phyloP scores from a whole-genome alignment of 2,329 filamentous ascomycete genomes.

The Cercospora sp. region DNA sequence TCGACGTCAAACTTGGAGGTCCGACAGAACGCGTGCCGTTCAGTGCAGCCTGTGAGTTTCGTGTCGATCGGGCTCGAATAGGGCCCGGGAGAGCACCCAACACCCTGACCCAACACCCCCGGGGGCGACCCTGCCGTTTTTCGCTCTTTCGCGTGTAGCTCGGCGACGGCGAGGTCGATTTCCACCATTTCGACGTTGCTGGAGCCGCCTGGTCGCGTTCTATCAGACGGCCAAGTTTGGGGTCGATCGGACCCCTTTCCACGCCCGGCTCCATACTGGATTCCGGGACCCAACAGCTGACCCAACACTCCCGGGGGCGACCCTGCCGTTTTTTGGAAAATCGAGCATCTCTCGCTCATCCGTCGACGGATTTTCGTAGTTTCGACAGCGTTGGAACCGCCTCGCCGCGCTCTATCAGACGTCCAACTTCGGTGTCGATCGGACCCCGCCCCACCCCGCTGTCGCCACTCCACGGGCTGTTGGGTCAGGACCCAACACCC shows the following conservation, averaged over 20 bases:
- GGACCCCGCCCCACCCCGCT: no score
- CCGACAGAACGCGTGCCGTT: background rate
- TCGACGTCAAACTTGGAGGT: background rate
- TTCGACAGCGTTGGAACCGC: background rate
- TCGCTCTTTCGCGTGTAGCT: background rate
- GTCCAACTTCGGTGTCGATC: background rate
- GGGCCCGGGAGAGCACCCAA: background rate
- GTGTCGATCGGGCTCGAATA: background rate
- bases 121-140: conserved; percentile 1
- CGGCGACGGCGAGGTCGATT: background rate
- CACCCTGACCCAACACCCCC: background rate
- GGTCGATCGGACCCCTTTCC: background rate
- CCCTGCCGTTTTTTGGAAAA: background rate
- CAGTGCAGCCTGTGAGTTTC: background rate
- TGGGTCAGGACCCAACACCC: background rate
- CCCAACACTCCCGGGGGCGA: background rate
- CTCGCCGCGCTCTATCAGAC: no score
- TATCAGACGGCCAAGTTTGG: background rate
- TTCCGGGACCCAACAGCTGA: background rate
- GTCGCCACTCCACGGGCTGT: background rate
- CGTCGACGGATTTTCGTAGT: background rate
- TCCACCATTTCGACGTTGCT: background rate
- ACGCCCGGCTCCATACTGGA: no score
- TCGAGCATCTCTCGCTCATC: background rate
- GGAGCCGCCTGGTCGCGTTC: background rate